Evolutionary conservation across 2,329 filamentous ascomycete genomes (phyloP).

Genomic region (Hypoxylon sp.): DNA sequence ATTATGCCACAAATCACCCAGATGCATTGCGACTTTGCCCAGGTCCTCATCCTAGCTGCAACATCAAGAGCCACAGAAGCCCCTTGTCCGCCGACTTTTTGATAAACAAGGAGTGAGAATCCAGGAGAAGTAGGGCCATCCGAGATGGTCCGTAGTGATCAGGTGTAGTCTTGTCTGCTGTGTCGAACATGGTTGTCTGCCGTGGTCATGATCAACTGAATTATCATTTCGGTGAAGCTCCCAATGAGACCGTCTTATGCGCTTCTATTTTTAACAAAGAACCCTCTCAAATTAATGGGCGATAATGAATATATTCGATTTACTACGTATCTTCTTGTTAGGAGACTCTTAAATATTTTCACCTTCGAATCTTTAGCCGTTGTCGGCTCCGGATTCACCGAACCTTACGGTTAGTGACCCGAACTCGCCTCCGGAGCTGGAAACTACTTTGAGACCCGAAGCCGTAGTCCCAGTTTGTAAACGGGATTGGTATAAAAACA

Average conservation of each 20-base stretch:
- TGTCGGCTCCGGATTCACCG: background rate
- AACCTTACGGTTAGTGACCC: background rate
- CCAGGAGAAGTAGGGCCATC: constrained; percentile 16
- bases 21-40: constrained; percentile 15
- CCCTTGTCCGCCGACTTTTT: background rate
- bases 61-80: constrained; percentile 1
- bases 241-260: background rate
- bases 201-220: background rate
- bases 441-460: background rate
- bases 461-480: background rate
- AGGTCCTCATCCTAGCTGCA: constrained; percentile 6
- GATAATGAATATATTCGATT: background rate
- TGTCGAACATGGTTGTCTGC: constrained; percentile 5
- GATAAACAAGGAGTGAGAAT: constrained; percentile 13
- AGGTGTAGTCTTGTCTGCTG: constrained; percentile 2
- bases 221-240: background rate
- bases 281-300: background rate
- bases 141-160: constrained; percentile 16
- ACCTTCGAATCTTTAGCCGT: background rate
- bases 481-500: background rate
- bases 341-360: background rate
- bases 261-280: background rate
- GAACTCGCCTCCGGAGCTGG: background rate
- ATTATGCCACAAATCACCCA: constrained; percentile 12
- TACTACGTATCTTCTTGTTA: background rate